Evolutionary conservation across 768 basidiomycete species (phyloP).

Genomic region (Suillus cothurnatus): DNA sequence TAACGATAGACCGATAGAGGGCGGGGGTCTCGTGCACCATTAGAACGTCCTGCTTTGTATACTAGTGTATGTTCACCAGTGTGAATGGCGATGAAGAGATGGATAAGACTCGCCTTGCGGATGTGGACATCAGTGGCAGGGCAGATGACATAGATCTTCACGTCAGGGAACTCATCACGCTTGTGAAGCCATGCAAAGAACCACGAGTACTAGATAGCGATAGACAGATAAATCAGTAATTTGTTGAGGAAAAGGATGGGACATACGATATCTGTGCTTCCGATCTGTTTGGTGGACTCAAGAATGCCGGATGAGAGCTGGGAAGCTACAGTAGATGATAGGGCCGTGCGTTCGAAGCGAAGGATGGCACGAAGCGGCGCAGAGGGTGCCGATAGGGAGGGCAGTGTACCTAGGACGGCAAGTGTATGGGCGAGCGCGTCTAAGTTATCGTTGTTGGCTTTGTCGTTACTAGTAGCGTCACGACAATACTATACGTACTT

Average conservation of each 20-base stretch:
- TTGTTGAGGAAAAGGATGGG: not conserved
- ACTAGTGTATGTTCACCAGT: conserved; percentile 43
- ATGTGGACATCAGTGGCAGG: conserved; percentile 93
- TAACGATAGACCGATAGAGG: conserved; percentile 69
- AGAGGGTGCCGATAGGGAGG: conserved; percentile 19
- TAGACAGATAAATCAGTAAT: conserved; percentile 11
- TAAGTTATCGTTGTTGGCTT: not conserved
- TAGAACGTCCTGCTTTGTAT: conserved; percentile 68
- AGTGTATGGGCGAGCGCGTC: conserved; percentile 51
- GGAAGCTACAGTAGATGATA: conserved; percentile 44
- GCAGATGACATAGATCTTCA: conserved; percentile 82
- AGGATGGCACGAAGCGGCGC: conserved; percentile 59
- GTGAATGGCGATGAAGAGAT: not conserved
- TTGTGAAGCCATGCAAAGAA: conserved; percentile 69
- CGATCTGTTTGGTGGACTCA: conserved; percentile 49
- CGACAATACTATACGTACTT: conserved; percentile 26
- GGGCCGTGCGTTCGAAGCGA: conserved; percentile 76
- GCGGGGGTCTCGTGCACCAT: conserved; percentile 86
- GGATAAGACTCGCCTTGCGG: conserved; percentile 57
- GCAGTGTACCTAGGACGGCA: conserved; percentile 70
- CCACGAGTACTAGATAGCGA: conserved; percentile 70
- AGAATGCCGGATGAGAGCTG: conserved; percentile 43
- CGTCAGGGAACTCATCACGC: conserved; percentile 50
- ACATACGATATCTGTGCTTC: conserved; percentile 69
- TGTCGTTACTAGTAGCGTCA: not conserved